A percentile compares a stretch with the other conserved stretches of the same genome.
Evolutionary conservation across 2,329 filamentous ascomycete species (phyloP).

Genomic region (Microcera coccophila): DNA sequence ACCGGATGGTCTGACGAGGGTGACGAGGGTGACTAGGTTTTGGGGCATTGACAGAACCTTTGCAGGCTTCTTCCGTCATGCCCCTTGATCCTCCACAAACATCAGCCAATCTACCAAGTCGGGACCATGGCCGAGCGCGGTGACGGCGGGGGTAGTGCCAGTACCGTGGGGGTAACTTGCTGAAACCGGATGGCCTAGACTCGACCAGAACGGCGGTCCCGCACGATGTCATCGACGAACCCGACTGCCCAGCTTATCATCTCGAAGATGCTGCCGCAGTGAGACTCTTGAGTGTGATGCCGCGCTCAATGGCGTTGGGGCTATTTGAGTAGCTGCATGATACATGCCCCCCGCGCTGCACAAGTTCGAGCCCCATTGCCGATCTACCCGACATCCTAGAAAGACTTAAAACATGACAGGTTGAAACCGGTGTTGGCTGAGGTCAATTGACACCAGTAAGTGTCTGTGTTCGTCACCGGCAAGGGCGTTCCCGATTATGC

Average conservation of each 20-base stretch:
- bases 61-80: conserved; percentile 9
- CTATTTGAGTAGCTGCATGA: no score
- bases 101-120: background rate
- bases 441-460: background rate
- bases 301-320: no score
- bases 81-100: background rate
- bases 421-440: conserved; percentile 5
- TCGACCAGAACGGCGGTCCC: background rate
- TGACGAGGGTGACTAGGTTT: conserved; percentile 19
- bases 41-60: conserved; percentile 9
- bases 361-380: no score
- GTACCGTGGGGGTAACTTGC: background rate
- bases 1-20: conserved; percentile 25
- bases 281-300: no score
- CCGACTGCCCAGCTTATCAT: background rate
- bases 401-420: conserved; percentile 2
- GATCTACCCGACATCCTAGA: conserved; percentile 12
- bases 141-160: conserved; percentile 2
- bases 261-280: no score
- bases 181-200: background rate
- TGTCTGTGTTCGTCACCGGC: background rate
- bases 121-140: background rate
- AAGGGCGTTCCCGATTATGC: background rate
- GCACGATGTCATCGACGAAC: background rate
- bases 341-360: no score